A percentile compares a stretch with the other conserved stretches of the same genome.
phyloP scores from a whole-genome alignment of 805 yeast genomes.

The Ogataea nitratoaversa region DNA sequence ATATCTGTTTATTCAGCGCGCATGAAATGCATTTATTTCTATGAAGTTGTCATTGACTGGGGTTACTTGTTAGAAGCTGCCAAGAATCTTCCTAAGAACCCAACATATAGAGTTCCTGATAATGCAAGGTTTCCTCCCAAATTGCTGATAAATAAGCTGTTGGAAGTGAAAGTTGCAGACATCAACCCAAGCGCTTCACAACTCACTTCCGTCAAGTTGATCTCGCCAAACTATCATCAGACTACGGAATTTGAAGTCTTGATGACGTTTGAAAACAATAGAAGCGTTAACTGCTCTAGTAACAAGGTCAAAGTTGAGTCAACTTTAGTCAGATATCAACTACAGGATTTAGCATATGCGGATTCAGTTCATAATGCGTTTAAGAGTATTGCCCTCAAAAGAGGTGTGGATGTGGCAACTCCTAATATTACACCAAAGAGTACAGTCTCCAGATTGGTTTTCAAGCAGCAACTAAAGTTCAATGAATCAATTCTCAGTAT shows the following conservation, averaged over 20 bases:
- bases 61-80: conserved; percentile 48
- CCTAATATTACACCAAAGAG: background rate
- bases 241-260: conserved; percentile 44
- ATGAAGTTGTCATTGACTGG: conserved; percentile 48
- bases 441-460: conserved; percentile 9
- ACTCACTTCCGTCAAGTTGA: conserved; percentile 35
- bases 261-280: conserved; percentile 35
- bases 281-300: conserved; percentile 8
- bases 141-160: conserved; percentile 32
- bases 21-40: conserved; percentile 37
- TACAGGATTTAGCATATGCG: conserved; percentile 14
- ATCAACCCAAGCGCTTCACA: conserved; percentile 25
- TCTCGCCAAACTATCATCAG: conserved; percentile 42
- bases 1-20: conserved; percentile 38
- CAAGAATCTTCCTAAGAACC: conserved; percentile 40
- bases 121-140: conserved; percentile 39
- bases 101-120: conserved; percentile 48
- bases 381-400: conserved; percentile 19
- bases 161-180: conserved; percentile 26
- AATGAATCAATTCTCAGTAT: conserved; percentile 27
- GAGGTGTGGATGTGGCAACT: conserved; percentile 10
- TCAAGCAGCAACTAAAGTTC: conserved; percentile 20
- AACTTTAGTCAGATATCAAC: conserved; percentile 23
- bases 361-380: conserved; percentile 23
- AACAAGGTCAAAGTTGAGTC: conserved; percentile 14